phyloP scores from a whole-genome alignment of 1,284 basidiomycete species.

The Garcileccinum viscosum region DNA sequence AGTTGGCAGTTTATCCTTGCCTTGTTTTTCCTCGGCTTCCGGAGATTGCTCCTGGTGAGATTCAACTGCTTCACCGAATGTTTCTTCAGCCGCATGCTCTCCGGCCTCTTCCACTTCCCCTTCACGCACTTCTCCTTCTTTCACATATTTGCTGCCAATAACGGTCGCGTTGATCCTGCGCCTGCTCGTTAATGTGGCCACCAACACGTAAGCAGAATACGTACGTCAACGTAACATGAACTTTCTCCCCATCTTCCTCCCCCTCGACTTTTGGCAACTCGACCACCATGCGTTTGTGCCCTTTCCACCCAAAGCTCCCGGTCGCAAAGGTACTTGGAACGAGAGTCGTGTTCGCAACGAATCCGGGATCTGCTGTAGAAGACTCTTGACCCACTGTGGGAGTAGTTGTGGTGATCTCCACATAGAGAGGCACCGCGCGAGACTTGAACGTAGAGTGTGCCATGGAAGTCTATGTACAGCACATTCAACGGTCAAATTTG shows the following conservation, averaged over 20 bases:
- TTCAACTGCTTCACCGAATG: constrained; percentile 22
- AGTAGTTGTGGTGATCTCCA: constrained; percentile 72
- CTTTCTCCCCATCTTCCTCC: constrained; percentile 60
- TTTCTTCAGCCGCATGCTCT: constrained; percentile 27
- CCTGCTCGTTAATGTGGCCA: constrained; percentile 4
- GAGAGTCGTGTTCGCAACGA: constrained; percentile 63
- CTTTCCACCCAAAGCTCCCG: constrained; percentile 84
- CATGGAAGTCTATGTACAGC: constrained; percentile 47
- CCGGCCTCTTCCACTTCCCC: constrained; percentile 25
- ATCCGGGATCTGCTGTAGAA: constrained; percentile 59
- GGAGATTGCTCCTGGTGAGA: constrained; percentile 19
- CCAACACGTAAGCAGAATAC: constrained; percentile 37
- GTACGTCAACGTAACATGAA: constrained; percentile 78
- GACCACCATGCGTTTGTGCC: constrained; percentile 67
- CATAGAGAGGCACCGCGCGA: constrained; percentile 69
- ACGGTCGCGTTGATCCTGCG: constrained; percentile 79
- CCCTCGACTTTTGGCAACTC: constrained; percentile 62
- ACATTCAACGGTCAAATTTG: neutral
- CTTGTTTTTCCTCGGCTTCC: constrained; percentile 20
- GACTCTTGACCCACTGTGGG: constrained; percentile 53
- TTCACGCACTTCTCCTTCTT: constrained; percentile 41
- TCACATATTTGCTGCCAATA: constrained; percentile 70
- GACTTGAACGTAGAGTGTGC: constrained; percentile 62
- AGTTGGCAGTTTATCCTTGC: constrained; percentile 21
- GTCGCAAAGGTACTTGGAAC: constrained; percentile 67